A percentile compares a stretch with the other conserved stretches of the same genome.
Conservation (phyloP, 257 asterid genomes). For the Lavandula angustifolia region DNA sequence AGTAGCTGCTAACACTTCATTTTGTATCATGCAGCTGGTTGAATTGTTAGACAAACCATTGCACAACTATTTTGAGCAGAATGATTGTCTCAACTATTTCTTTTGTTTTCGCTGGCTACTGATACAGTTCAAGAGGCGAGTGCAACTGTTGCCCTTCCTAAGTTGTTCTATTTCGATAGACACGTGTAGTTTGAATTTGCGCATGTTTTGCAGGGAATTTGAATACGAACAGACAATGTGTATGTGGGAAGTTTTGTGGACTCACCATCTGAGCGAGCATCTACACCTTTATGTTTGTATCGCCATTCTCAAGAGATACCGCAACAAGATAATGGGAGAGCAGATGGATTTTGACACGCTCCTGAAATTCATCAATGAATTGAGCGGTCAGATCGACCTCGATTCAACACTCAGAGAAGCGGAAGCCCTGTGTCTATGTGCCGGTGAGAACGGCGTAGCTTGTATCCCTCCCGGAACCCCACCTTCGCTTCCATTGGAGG, state of each 20-base stretch:
- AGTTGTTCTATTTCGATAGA: not conserved
- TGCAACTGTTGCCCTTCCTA: not conserved
- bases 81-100: constrained; percentile 93
- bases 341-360: constrained; percentile 96
- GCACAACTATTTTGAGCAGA: constrained; percentile 82
- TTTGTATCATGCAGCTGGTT: constrained; percentile 70
- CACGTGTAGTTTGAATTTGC: not conserved
- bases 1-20: constrained; percentile 15
- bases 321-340: constrained; percentile 80
- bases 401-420: constrained; percentile 82
- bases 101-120: constrained; percentile 99
- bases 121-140: constrained; percentile 97
- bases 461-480: constrained; percentile 97
- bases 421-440: constrained; percentile 86
- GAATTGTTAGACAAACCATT: constrained; percentile 84
- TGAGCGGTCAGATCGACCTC: constrained; percentile 83
- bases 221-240: constrained; percentile 78
- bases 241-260: constrained; percentile 95
- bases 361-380: constrained; percentile 88
- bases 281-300: constrained; percentile 84
- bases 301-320: constrained; percentile 77
- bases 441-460: constrained; percentile 96
- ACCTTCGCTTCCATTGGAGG: constrained; percentile 83
- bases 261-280: constrained; percentile 85
- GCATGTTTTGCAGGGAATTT: constrained; percentile 71